Evolutionary conservation across 805 yeast genomes (phyloP), one percentile per base, ranked within the genome.

Genomic region (Zygoascus ofunaensis): DNA sequence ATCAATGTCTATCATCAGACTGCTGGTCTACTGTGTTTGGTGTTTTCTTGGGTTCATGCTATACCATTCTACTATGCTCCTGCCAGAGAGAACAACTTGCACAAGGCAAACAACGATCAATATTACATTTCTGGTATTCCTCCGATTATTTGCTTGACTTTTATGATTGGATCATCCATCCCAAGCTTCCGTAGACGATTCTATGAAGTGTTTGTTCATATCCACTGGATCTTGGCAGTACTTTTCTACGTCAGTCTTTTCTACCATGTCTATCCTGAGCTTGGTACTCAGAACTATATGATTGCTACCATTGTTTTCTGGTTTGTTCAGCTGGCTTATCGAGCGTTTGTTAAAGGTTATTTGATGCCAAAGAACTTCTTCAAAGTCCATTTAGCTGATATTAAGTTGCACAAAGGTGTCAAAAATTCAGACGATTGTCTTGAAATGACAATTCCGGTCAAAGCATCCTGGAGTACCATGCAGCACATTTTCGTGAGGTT

Each of bases 261-360:
- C 74, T 64, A 66, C 34, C 94, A 85, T 59, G 69, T 79, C 56
- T 60, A 45, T 17, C 46, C 39, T 41, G 24, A 54, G 55, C 64
- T 69, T 42, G 74, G 73, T 1, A 42, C 22, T 15, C 75, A 76
- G 71, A 72, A 68, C 45, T 76, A 71, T 63, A 53, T 72, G 18
- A 77, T 74, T 45, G 72, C 77, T 3, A 56, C 79, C 5, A 70
- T 76, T 47, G 80, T 76, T 0, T 67, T 86, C 5, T 87, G 95
- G 95, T 71, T 66, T 1, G 69, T 77, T 51, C 94, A 87, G 56
- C 66, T 89, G 44, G 48, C 76, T 0, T 55, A 74, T 12, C 71
- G 95, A 50, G 47, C 79, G 8, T 63, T 70, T 15, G 60, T 63
- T 34, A 43, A 49, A 12, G 65, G 65, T 3, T 49, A 49, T 57